phyloP scores from a whole-genome alignment of 192 early-diverging fungal genomes.

The Jimgerdemannia lactiflua region DNA sequence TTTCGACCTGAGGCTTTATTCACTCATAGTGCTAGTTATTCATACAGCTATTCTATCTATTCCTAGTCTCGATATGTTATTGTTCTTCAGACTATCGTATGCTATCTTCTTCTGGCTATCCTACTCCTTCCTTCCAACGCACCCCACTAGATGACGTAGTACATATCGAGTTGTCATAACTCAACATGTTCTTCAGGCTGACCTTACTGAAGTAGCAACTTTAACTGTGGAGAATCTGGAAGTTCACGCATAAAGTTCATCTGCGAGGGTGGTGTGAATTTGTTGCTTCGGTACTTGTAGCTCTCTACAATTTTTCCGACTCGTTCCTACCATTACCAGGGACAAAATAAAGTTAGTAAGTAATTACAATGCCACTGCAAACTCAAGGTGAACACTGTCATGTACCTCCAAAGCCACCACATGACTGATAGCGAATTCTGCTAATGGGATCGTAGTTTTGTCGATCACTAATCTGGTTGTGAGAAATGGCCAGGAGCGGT shows the following conservation, averaged over 20 bases:
- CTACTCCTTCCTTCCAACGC: too few species aligned
- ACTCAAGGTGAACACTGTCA: conserved; percentile 2
- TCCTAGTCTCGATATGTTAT: too few species aligned
- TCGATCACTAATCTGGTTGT: conserved; percentile 17
- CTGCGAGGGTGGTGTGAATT: conserved; percentile 5
- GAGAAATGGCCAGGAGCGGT: conserved; percentile 17
- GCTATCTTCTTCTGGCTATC: too few species aligned
- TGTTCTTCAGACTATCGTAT: too few species aligned
- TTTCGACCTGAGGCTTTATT: too few species aligned
- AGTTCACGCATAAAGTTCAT: conserved; percentile 10
- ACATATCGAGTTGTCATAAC: too few species aligned
- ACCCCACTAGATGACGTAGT: too few species aligned
- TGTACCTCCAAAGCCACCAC: conserved; percentile 19
- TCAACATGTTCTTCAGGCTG: not conserved
- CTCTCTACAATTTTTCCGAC: conserved; percentile 11
- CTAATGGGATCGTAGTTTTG: conserved; percentile 17
- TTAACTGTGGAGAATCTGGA: conserved; percentile 12
- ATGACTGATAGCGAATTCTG: conserved; percentile 16
- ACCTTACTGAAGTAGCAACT: conserved; percentile 9
- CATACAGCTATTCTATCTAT: too few species aligned
- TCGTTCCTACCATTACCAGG: conserved; percentile 12
- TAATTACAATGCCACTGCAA: conserved; percentile 11
- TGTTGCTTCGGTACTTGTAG: conserved; percentile 13
- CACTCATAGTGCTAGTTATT: too few species aligned
- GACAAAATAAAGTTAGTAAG: conserved; percentile 6